Evolutionary conservation across 257 asterid species (phyloP).

Genomic region (Plantago elongata): DNA sequence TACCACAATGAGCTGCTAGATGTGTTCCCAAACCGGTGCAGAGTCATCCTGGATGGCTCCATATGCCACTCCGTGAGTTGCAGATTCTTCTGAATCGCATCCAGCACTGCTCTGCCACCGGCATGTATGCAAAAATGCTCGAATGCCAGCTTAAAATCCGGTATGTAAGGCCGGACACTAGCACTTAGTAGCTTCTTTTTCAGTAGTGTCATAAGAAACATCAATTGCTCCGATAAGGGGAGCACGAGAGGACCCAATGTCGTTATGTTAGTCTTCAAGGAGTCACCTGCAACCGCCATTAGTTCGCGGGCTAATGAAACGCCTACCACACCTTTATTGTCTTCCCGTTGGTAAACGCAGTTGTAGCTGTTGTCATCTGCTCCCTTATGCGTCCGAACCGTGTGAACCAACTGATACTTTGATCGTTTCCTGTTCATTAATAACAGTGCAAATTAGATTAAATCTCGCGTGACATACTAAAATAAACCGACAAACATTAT

Average conservation of each 20-base stretch:
- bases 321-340: slow-evolving; percentile 38
- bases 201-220: slow-evolving; percentile 34
- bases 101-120: slow-evolving; percentile 52
- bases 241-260: slow-evolving; percentile 51
- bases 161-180: slow-evolving; percentile 53
- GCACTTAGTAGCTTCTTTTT: slow-evolving; percentile 32
- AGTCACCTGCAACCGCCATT: slow-evolving; percentile 52
- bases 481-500: no score
- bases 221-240: slow-evolving; percentile 45
- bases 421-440: slow-evolving; percentile 21
- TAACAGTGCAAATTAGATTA: no score
- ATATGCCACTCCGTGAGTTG: slow-evolving; percentile 50
- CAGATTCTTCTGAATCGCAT: slow-evolving; percentile 47
- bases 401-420: slow-evolving; percentile 46
- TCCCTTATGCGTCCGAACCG: slow-evolving; percentile 57
- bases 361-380: slow-evolving; percentile 46
- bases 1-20: slow-evolving; percentile 62
- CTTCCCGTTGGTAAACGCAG: slow-evolving; percentile 55
- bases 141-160: slow-evolving; percentile 54
- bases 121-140: slow-evolving; percentile 64
- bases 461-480: no score
- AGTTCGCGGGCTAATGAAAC: slow-evolving; percentile 44
- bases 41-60: slow-evolving; percentile 66
- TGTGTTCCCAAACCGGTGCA: slow-evolving; percentile 54
- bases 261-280: slow-evolving; percentile 47